These are phyloP conservation scores for Allium cepa DNA, from an alignment of 106 monocot species.

Conservation along the genomic window DNA sequence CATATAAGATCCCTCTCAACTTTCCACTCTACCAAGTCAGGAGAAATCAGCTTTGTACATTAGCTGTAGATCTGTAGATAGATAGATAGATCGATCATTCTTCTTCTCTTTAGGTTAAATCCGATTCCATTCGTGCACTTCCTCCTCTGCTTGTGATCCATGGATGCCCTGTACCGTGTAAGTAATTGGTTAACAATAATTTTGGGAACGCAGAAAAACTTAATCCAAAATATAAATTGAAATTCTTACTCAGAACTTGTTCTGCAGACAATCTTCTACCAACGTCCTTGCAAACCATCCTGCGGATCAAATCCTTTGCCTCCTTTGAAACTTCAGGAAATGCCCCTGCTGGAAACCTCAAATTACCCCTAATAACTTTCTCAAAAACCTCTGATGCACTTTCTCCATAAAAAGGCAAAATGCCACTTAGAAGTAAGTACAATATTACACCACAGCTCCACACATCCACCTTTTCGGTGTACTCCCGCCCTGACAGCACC, in stretches of 20 bases:
- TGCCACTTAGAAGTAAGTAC: slow-evolving; percentile 60
- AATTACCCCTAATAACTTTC: slow-evolving; percentile 54
- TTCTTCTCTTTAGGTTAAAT: neutral
- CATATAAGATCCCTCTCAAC: too few species aligned
- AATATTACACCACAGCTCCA: slow-evolving; percentile 88
- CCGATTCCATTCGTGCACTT: neutral
- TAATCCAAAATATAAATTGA: neutral
- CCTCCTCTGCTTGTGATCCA: slow-evolving; percentile 17
- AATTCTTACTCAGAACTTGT: slow-evolving; percentile 73
- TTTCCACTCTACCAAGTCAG: too few species aligned
- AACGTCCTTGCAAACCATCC: slow-evolving; percentile 77
- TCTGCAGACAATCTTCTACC: slow-evolving; percentile 50
- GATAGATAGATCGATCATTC: too few species aligned
- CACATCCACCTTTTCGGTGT: slow-evolving; percentile 82
- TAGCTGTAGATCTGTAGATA: too few species aligned
- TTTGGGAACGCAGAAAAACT: neutral
- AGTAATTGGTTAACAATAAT: neutral
- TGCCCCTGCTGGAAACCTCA: slow-evolving; percentile 61
- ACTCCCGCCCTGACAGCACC: slow-evolving; percentile 50
- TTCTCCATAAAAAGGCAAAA: slow-evolving; percentile 66
- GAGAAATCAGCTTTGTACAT: too few species aligned
- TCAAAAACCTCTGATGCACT: slow-evolving; percentile 58
- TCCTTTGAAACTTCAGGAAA: slow-evolving; percentile 39
- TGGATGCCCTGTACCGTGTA: slow-evolving; percentile 12
- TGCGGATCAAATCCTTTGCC: slow-evolving; percentile 79